Base-by-base conservation (phyloP, 202 grass and related monocot genomes). In the Panicum hallii region DNA sequence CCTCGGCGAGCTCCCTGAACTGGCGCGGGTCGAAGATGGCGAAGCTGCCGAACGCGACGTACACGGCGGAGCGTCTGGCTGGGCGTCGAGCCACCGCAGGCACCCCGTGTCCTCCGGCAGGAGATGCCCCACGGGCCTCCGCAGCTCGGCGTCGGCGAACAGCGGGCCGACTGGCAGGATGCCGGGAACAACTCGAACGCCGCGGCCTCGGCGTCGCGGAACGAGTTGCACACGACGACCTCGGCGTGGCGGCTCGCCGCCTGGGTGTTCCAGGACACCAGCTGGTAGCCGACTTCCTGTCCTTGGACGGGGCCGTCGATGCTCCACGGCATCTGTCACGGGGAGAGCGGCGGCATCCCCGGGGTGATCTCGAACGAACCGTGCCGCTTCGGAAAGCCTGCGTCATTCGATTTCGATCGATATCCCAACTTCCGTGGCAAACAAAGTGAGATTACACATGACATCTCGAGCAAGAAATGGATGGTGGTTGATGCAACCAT, bases 11-110 rank as follows among this genome's bases (percentile, higher is more conserved):
- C 82, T 93, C 91, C 57, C 74, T 52, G 42, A 93, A 90, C 53
- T 93, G 91, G 22, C 48, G 16, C 2, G 23, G 49, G 75, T 72
- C 70, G 40, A 93, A 85, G 23, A 93, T 40, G 49, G 87, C 56
- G 40, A 87, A 71, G 85, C 89, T 94, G 12, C 89, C 89, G 63
- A 91, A 94, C 43, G 92, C 92, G 3, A 89, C 80, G 71, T 88
- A 86, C 14, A 86, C 75, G 70, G 73, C 77, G 38, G 84, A 82
- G 9, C 15, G 32, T 57, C 48, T 14, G 23, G 47, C 78, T 77
- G 85, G 46, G 47, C 70, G 70, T 88, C 79, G 5, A 88, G 79
- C 71, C 71, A 88, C 63, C 2, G 61, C 80, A 94, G 46, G 47
- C 48, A 11, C 28, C 7, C 48, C 28, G 45, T 23, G 34, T 88